Base-by-base conservation (phyloP, 1,139 yeast species). In the Diutina pseudorugosa region DNA sequence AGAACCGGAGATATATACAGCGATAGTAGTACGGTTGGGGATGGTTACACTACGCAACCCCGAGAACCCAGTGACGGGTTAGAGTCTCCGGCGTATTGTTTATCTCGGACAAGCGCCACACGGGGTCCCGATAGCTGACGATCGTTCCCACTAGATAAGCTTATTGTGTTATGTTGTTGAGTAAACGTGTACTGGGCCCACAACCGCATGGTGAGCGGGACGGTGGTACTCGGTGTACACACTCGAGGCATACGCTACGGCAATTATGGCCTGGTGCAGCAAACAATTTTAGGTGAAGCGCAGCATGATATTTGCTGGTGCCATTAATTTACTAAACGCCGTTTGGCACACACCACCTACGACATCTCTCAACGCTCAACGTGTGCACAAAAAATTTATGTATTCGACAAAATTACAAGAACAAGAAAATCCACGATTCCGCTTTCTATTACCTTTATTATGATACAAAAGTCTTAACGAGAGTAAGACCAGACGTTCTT, bases 401-500 rank as follows among this genome's bases (percentile, higher is more conserved):
- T 12, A 30, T 30, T 30, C 5, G 36, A 9, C 12, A 30, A 30
- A 30, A 30, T 30, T 30, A 30, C 36, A 30, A 12, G 12, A 30
- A 30, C 12, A 30, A 30, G n/a, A 30, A 27, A 30, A 14, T 30
- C 36, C n/a, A 4, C 11, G n/a, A 40, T 40, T 40, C 42, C 42
- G 18, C 47, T 14, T 19, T 47, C 40, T 27, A 47, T 30, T 30
- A 47, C 41, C 23, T 47, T 21, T 40, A 33, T 48, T 59, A 61
- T 57, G 63, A 64, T 62, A 60, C 63, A 64, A 61, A 64, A 65
- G 62, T 57, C 60, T 85, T 90, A 90, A 85, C 96, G 96, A 80
- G 96, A 86, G 94, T 90, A 91, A 72, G 94, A 80, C 95, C 96
- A 91, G 82, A 91, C 98, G 82, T 90, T 90, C 83, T 87, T 87